Evolutionary conservation across 2,329 filamentous ascomycete genomes (phyloP).

Genomic region (Colletotrichum sp.): DNA sequence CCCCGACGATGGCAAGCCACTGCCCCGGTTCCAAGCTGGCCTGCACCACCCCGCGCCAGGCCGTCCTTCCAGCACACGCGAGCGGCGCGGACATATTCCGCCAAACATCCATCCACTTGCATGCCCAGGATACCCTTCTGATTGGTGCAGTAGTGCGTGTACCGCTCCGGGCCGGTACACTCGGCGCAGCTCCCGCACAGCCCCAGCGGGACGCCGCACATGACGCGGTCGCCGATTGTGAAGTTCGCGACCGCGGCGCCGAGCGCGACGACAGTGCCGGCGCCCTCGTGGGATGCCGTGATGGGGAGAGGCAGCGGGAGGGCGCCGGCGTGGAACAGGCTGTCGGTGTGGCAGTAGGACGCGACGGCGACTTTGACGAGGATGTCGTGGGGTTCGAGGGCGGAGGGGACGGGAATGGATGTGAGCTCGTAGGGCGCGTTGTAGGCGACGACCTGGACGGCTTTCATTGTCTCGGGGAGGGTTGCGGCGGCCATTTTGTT

Average conservation of each 20-base stretch:
- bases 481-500: not conserved
- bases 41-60: constrained; percentile 51
- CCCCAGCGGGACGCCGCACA: constrained; percentile 58
- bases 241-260: constrained; percentile 48
- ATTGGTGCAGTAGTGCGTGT: constrained; percentile 57
- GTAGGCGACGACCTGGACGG: constrained; percentile 42
- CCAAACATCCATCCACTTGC: constrained; percentile 57
- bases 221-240: constrained; percentile 57
- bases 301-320: constrained; percentile 54
- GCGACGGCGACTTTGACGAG: constrained; percentile 65
- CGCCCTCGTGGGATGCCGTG: constrained; percentile 62
- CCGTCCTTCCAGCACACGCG: constrained; percentile 59
- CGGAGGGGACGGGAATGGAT: constrained; percentile 50
- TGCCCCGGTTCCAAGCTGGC: constrained; percentile 56
- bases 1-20: constrained; percentile 76
- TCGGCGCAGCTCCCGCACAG: constrained; percentile 58
- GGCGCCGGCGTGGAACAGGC: constrained; percentile 56
- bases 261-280: constrained; percentile 56
- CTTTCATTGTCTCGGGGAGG: constrained; percentile 32
- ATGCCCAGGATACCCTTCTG: constrained; percentile 53
- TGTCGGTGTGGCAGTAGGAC: constrained; percentile 68
- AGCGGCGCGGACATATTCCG: constrained; percentile 61
- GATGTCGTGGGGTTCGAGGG: constrained; percentile 57
- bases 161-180: constrained; percentile 54
- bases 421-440: constrained; percentile 60